Conservation (phyloP, 257 asterid genomes). For the Voacanga thouarsii region DNA sequence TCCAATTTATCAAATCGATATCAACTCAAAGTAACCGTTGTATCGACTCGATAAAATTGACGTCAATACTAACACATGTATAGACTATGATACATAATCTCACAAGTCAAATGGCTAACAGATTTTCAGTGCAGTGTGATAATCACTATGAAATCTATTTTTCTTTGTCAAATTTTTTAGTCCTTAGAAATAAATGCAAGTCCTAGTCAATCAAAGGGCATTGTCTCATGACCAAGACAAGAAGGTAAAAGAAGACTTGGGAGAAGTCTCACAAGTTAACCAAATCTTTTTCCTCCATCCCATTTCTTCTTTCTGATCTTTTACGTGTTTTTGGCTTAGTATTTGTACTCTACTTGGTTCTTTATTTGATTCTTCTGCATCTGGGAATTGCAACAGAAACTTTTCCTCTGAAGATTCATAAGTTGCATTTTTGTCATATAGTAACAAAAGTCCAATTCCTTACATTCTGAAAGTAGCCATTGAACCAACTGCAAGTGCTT, state of each 20-base stretch:
- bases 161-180: neutral
- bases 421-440: neutral
- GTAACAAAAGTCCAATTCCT: neutral
- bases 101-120: too few species aligned
- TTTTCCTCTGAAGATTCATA: neutral
- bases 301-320: neutral
- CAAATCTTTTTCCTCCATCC: neutral
- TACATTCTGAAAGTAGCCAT: neutral
- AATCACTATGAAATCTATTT: too few species aligned
- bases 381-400: neutral
- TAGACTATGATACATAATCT: too few species aligned
- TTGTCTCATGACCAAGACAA: neutral
- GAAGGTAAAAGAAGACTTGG: neutral
- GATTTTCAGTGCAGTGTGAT: too few species aligned
- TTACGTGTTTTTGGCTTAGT: neutral
- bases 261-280: neutral
- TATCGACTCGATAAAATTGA: too few species aligned
- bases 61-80: too few species aligned
- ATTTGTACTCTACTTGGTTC: neutral
- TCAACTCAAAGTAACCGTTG: too few species aligned
- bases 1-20: too few species aligned
- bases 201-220: neutral
- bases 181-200: neutral
- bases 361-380: neutral
- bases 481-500: neutral